Base-by-base conservation (phyloP, 495 filamentous ascomycete genomes). In the Xylaria castorea region DNA sequence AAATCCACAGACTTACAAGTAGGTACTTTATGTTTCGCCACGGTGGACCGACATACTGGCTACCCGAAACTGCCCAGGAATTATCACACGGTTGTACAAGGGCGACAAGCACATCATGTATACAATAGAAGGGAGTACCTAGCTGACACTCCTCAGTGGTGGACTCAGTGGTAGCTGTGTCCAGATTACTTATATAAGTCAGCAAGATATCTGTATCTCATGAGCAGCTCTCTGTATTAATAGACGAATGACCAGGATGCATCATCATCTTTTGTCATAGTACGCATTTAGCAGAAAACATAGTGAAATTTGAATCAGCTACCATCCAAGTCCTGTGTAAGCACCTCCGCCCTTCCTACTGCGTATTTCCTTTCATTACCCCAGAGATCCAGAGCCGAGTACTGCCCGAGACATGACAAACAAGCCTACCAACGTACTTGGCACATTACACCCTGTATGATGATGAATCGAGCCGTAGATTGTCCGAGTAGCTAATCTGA, bases 341-440 rank as follows among this genome's bases (percentile, higher is more conserved):
- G 50, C 11, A 53, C 9, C 8, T 27, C 50, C 14, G 3, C 50
- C 18, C 4, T 34, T 60, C 6, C 8, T 22, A 61, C 16, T 22
- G 34, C 34, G 53, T 38, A 22, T n/a, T 22, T 38, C 58, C 30
- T 61, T 12, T 66, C 42, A 14, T 18, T 66, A 38, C 46, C 7
- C 20, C 14, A 50, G 25, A 42, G 14, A 42, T 27, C 51, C 30
- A 46, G 25, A 32, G 51, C 66, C 66, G 66, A 68, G 66, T 46
- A 30, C 66, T 55, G 16, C 51, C 66, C 66, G 66, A 68, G 66
- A 68, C 66, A 68, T 40, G 22, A 18, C 34, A 51, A 53, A 38
- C 25, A 9, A 65, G 62, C 36, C 62, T 46, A 48, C 8, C 36
- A 27, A 12, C 16, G 27, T 11, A 11, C 6, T 40, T 14, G 14